phyloP scores from a whole-genome alignment of 2,329 filamentous ascomycete species.

The Sphaceloma murrayae region DNA sequence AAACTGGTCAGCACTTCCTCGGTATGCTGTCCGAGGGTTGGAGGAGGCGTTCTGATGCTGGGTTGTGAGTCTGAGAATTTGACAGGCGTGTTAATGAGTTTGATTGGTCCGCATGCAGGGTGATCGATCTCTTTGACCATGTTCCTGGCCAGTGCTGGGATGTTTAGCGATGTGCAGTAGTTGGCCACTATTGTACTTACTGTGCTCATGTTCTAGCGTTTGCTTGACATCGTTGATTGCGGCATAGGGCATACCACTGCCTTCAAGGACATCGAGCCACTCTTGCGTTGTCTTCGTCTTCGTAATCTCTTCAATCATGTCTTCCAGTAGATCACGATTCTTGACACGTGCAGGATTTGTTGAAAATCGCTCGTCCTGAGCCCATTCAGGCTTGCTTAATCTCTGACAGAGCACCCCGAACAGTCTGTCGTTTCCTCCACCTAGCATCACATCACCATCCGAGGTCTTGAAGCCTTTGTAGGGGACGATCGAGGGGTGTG shows the following conservation, averaged over 20 bases:
- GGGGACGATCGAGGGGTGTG: constrained; percentile 95
- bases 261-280: constrained; percentile 80
- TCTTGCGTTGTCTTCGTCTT: constrained; percentile 69
- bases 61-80: constrained; percentile 83
- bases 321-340: constrained; percentile 68
- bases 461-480: constrained; percentile 70
- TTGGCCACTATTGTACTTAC: constrained; percentile 35
- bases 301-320: constrained; percentile 66
- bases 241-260: constrained; percentile 87
- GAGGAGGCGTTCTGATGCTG: constrained; percentile 66
- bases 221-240: constrained; percentile 87
- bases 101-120: constrained; percentile 69
- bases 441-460: constrained; percentile 54
- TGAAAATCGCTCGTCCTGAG: constrained; percentile 45
- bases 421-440: constrained; percentile 54
- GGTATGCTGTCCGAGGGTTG: constrained; percentile 79
- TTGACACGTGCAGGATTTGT: constrained; percentile 53
- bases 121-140: constrained; percentile 91
- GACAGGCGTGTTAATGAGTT: constrained; percentile 85
- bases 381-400: constrained; percentile 51
- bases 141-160: constrained; percentile 59
- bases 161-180: no score
- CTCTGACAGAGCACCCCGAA: constrained; percentile 51
- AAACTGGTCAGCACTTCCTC: constrained; percentile 60
- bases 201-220: constrained; percentile 76